Evolutionary conservation across 2,329 filamentous ascomycete genomes (phyloP).

Genomic region (Trichoderma lentiforme): DNA sequence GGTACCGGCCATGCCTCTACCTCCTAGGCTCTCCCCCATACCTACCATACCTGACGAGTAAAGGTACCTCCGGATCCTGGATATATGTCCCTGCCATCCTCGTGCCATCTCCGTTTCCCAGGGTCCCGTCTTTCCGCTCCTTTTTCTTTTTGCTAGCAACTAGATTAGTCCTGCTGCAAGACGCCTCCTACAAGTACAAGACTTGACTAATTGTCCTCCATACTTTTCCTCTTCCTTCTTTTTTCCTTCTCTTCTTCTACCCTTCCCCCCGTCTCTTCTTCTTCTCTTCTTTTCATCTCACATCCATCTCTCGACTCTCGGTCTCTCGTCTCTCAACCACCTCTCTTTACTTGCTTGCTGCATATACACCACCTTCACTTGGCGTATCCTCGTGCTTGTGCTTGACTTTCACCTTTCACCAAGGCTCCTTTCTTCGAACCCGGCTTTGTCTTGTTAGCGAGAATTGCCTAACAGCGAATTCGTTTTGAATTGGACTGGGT

Average conservation of each 20-base stretch:
- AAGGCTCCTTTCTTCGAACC: background rate
- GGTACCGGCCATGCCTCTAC: background rate
- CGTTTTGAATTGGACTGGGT: background rate
- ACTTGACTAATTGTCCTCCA: constrained; percentile 15
- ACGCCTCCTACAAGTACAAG: constrained; percentile 12
- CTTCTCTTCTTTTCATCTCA: background rate
- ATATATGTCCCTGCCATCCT: constrained; percentile 21
- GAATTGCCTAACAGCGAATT: background rate
- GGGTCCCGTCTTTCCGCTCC: constrained; percentile 17
- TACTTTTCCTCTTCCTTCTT: background rate
- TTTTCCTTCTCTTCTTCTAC: constrained; percentile 18
- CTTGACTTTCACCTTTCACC: constrained; percentile 1
- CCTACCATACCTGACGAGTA: background rate
- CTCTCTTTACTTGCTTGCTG: background rate
- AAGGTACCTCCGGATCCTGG: constrained; percentile 9
- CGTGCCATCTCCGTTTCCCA: constrained; percentile 20
- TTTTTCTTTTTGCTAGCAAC: constrained; percentile 18
- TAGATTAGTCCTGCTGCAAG: constrained; percentile 15
- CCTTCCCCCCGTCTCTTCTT: background rate
- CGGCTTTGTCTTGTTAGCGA: constrained; percentile 1
- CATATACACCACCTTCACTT: constrained; percentile 5
- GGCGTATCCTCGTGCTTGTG: background rate
- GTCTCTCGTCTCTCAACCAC: background rate
- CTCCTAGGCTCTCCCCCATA: background rate
- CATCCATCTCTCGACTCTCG: constrained; percentile 17